Percentiles rank a stretch among this genome's conserved stretches.
phyloP scores from a whole-genome alignment of 148 eudicot species.

The Vaccinium corymbosum region DNA sequence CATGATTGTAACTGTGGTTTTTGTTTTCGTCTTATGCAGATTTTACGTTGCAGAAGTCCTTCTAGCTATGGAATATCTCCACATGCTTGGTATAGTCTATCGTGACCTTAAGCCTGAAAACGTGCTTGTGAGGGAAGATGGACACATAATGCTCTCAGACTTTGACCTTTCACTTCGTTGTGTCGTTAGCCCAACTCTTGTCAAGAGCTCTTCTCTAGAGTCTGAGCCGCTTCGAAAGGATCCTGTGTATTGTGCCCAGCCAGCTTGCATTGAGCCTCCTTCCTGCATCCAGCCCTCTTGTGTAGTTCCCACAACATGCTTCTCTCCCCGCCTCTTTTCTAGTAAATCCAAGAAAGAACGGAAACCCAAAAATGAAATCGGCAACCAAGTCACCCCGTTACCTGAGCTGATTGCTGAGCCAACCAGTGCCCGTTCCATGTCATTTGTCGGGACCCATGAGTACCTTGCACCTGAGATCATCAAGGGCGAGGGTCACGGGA shows the following conservation, averaged over 20 bases:
- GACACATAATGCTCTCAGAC: constrained; percentile 77
- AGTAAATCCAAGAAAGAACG: constrained; percentile 57
- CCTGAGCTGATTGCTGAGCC: constrained; percentile 71
- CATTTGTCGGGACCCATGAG: constrained; percentile 58
- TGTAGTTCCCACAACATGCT: constrained; percentile 60
- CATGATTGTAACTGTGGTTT: background rate
- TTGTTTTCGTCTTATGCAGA: constrained; percentile 29
- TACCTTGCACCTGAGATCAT: constrained; percentile 35
- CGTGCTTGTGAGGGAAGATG: constrained; percentile 70
- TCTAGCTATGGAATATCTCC: constrained; percentile 64
- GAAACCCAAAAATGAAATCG: constrained; percentile 45
- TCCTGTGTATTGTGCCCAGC: constrained; percentile 55
- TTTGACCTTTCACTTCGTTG: constrained; percentile 78
- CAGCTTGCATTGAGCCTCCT: constrained; percentile 54
- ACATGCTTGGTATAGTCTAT: constrained; percentile 74
- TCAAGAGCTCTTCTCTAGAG: constrained; percentile 39
- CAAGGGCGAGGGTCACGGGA: constrained; percentile 64
- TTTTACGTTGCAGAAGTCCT: constrained; percentile 77
- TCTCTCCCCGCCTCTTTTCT: constrained; percentile 62
- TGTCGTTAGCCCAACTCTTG: constrained; percentile 55
- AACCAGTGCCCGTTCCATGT: constrained; percentile 63
- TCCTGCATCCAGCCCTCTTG: constrained; percentile 73
- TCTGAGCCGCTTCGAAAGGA: constrained; percentile 38
- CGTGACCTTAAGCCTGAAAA: constrained; percentile 77
- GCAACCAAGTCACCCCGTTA: constrained; percentile 54